Conservation (phyloP, 345 rosid species). For the Turritis glabra region DNA sequence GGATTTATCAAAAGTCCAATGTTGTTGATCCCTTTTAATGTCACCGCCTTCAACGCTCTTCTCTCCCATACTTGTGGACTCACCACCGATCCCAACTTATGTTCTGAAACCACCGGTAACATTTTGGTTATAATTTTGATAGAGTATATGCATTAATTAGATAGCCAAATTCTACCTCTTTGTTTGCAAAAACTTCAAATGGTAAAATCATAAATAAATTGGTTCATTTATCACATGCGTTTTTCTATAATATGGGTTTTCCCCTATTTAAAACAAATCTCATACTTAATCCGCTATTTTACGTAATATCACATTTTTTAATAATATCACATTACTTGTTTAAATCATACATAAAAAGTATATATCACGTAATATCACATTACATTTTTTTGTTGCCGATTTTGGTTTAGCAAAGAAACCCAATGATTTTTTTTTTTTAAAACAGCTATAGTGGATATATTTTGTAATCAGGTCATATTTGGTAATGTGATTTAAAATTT, state of each 20-base stretch:
- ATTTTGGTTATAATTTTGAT: background rate
- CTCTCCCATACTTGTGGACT: conserved; percentile 7
- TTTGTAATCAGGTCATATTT: background rate
- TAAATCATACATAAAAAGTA: background rate
- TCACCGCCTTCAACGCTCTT: conserved; percentile 16
- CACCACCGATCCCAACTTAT: conserved; percentile 15
- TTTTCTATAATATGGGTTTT: background rate
- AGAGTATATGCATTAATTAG: background rate
- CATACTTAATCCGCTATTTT: too few species aligned
- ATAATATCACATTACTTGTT: background rate
- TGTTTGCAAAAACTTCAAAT: background rate
- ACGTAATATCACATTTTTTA: too few species aligned
- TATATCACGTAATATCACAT: too few species aligned
- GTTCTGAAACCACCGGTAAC: conserved; percentile 29
- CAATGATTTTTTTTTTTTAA: too few species aligned
- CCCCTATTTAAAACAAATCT: background rate
- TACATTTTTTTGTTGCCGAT: background rate
- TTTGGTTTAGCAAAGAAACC: background rate
- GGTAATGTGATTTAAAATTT: background rate
- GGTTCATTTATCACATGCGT: background rate
- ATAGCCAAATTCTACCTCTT: background rate
- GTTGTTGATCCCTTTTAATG: conserved; percentile 22
- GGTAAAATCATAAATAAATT: background rate
- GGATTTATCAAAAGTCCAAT: conserved; percentile 3
- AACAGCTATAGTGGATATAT: background rate